Base-by-base conservation (phyloP, 306 rosid genomes). In the Cyamopsis tetragonoloba region DNA sequence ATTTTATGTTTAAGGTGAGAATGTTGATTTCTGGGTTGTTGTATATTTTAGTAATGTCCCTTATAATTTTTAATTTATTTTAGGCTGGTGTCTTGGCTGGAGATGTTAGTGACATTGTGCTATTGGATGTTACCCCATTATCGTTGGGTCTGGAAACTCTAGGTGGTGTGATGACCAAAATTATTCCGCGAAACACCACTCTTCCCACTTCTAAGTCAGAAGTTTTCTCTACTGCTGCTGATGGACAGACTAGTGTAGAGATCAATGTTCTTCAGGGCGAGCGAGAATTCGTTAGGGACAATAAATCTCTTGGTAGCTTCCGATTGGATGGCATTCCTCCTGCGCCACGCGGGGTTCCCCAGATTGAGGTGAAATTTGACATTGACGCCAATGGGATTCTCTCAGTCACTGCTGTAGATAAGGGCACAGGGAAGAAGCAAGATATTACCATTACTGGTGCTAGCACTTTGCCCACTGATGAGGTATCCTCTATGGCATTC, bases 361-460 rank as follows among this genome's bases (percentile, higher is more conserved):
- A 93, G 80, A 88, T 93, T 55, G 99, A 93, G 84, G 99, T 93
- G 72, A 93, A 93, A 53, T 93, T 89, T 3, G 99, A 93, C 75
- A 89, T 93, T 6, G 99, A 89, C 56, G 99, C 99, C 46, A 90
- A 90, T 28, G 99, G 96, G 10, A 88, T 90, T 65, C 96, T 92
- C 32, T 92, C 98, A 0, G 98, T 92, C 1, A 12, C 93, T 72
- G 98, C 98, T 4, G 37, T 89, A 54, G 98, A 92, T 67, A 92
- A 92, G 83, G 98, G 98, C 49, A 87, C 98, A 0, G 96, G 98
- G 42, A 92, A 92, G 78, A 86, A 89, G 66, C 98, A 92, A 59
- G 98, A 92, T 74, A 92, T 92, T 49, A 92, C 98, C 58, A 92
- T 92, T 55, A 92, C 98, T 23, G 96, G 96, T 70, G 98, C 99